These are phyloP conservation scores for Stromatinia cepivora DNA, from an alignment of 2,329 filamentous ascomycete species.

Conservation along the genomic window DNA sequence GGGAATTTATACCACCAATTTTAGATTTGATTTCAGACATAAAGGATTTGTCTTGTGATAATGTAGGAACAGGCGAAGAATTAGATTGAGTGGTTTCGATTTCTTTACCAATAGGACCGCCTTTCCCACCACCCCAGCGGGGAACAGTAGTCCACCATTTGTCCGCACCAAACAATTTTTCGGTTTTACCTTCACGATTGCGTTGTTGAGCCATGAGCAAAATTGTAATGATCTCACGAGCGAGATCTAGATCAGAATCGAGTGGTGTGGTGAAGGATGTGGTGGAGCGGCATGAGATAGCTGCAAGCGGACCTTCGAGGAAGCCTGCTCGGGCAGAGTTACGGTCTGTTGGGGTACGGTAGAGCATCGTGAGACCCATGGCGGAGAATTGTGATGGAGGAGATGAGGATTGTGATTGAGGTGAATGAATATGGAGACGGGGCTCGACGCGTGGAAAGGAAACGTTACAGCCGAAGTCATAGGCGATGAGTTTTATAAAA, in stretches of 20 bases:
- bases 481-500: constrained; percentile 64
- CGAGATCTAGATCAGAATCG: constrained; percentile 63
- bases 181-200: constrained; percentile 55
- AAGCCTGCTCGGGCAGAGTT: constrained; percentile 59
- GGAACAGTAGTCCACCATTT: constrained; percentile 62
- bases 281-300: constrained; percentile 57
- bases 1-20: constrained; percentile 29
- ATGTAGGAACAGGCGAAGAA: constrained; percentile 8
- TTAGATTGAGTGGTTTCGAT: constrained; percentile 17
- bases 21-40: constrained; percentile 26
- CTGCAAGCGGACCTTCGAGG: constrained; percentile 62
- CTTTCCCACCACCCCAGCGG: constrained; percentile 63
- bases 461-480: constrained; percentile 66
- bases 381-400: constrained; percentile 56
- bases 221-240: constrained; percentile 59
- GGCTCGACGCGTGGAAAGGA: constrained; percentile 58
- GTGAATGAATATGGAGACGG: constrained; percentile 52
- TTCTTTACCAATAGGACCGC: constrained; percentile 63
- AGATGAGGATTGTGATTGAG: constrained; percentile 36
- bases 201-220: constrained; percentile 65
- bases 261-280: constrained; percentile 53
- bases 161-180: constrained; percentile 57
- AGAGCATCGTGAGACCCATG: constrained; percentile 56
- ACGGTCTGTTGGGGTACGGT: constrained; percentile 59
- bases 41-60: background rate